Base-by-base conservation (phyloP, 2,329 filamentous ascomycete species). In the Colletotrichum acutatum region DNA sequence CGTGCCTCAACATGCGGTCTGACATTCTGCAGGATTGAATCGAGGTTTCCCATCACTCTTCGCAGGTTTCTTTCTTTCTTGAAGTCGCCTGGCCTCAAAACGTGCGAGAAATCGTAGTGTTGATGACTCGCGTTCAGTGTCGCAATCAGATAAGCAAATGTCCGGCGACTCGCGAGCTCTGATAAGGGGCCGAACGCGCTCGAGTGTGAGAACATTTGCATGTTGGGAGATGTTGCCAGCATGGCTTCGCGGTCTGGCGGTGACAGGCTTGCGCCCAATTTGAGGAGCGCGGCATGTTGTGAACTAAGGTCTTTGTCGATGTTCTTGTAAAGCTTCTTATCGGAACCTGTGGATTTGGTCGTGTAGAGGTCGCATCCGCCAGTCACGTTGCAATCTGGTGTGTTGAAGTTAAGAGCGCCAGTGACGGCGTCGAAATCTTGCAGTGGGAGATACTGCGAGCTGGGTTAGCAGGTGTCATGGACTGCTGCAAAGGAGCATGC, bases 301-400 rank as follows among this genome's bases (percentile, higher is more conserved):
- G 94, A 93, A 82, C 97, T 95, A 72, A 99, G 90, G 34, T 94
- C 95, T 79, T 94, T 91, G 81, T 98, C 95, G 80, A 99, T 98
- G 80, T 93, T 94, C 84, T 95, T 97, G 87, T 98, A 98, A 9
- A 99, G 88, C 81, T 98, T 98, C 89, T 98, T 98, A 82, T 99
- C 97, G 75, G 93, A 92, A 58, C 95, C 95, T 68, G 96, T 95
- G 34, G 97, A 95, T 84, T 99, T 99, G 30, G 95, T 98, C 11
- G 96, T 98, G 87, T 98, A 99, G 22, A 98, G 89, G 83, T 99
- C 97, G 87, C 96, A 98, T 76, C 94, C 94, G 78, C 97, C 97
- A 32, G 95, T 93, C 74, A 99, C 93, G 77, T 96, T 94, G 80
- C 95, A 95, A 81, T 98, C 96, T 64, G 94, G 91, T 1, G 96